Base-by-base conservation (phyloP, 106 monocot species). In the Phalaenopsis equestris region DNA sequence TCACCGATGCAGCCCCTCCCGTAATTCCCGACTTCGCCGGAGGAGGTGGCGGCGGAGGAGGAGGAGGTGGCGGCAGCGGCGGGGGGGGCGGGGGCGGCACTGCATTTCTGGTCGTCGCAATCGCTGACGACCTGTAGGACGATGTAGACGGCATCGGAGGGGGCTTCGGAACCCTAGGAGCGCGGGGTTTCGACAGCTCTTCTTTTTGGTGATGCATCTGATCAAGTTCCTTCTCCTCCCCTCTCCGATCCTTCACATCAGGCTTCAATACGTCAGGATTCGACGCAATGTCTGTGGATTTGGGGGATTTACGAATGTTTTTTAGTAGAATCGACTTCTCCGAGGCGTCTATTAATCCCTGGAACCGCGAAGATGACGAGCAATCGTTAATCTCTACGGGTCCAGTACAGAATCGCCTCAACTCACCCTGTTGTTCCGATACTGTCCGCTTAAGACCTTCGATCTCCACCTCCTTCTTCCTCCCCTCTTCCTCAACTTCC, bases 1-100 rank as follows among this genome's bases (percentile, higher is more conserved):
- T 83, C 47, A 99, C 94, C 16, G 81, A 82, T 49, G 81, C 78
- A 1, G 79, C 67, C 15, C 24, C 67, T 4, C 77, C 61, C 58
- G 39, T 89, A 43, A 8, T 15, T 5, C 89, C 87, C 78, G 58
- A 90, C 17, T 48, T 23, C 3, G 81, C 78, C 49, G 88, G 85
- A n/a, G 94, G 88, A 87, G 94, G 6, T 90, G 93, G 0, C 87
- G 98, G 0, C 89, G 97, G 0, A 88, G 94, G 0, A 83, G 87
- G 94, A 1, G 94, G 93, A 0, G 84, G 84, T 1, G 87, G 74
- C 4, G 78, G 18, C 41, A 84, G 79, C 3, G 82, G 82, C 11
- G 85, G 80, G 9, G 77, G 79, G 16, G 90, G 83, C 3, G 86
- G 85, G 7, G 82, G 36, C 6, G 85, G 81, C 8, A 8, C 43